Base-by-base conservation (phyloP, 805 yeast genomes). In the Candida silvatica region DNA sequence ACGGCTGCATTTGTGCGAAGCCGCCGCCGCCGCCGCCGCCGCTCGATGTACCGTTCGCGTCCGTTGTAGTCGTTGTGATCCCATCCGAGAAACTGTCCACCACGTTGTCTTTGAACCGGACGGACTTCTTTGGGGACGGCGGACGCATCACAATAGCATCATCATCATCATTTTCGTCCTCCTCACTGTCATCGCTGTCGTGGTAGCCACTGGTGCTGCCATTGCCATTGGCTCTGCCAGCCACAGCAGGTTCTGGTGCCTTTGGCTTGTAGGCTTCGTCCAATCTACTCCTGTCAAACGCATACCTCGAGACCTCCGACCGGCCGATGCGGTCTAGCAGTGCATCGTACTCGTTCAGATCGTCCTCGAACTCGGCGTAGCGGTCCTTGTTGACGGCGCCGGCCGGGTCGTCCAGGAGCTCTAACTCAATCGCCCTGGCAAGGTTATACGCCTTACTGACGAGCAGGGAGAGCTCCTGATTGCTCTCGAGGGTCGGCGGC, bases 41-140 rank as follows among this genome's bases (percentile, higher is more conserved):
- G 28, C 24, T 6, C 34, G 31, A 8, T 31, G 23, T 20, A 23
- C 17, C n/a, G n/a, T n/a, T n/a, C n/a, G 31, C 18, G 20, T 15
- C 17, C 17, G 17, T n/a, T 7, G 14, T 15, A 12, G 31, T 15
- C 14, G 12, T 15, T 14, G 17, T 11, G 22, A 26, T 27, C 27
- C 20, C 17, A 11, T 31, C 34, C 9, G 34, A 31, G 15, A 31
- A 19, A 20, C 27, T 20, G 22, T 33, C 36, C 8, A 33, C 31
- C 8, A 48, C 18, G 3, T 40, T 29, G n/a, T 43, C 45, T 34
- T 48, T 48, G 27, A 48, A 48, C 25, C 52, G 29, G 8, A 48
- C 52, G 3, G 47, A 42, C 31, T 48, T 48, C 20, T 36, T 34
- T 20, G 32, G 32, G 11, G 29, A 15, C 9, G 18, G 17, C 5